Evolutionary conservation across 1,139 yeast species (phyloP).

Genomic region (Zygoascus hellenicus): DNA sequence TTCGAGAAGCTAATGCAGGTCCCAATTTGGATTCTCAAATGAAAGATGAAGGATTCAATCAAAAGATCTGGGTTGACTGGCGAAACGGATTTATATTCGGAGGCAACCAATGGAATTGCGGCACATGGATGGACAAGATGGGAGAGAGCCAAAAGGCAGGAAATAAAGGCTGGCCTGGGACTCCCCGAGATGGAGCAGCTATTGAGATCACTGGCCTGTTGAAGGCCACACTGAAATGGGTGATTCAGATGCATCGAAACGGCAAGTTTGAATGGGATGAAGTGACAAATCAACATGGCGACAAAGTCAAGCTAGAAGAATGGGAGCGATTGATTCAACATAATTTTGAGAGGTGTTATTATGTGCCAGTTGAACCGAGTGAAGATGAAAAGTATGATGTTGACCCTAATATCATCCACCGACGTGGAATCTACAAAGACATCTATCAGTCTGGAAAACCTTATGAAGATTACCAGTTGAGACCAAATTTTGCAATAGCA

Average conservation of each 20-base stretch:
- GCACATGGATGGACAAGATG: conserved; percentile 99
- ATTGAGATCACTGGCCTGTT: conserved; percentile 85
- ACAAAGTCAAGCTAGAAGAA: conserved; percentile 44
- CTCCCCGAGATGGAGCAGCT: conserved; percentile 97
- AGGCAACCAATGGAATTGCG: conserved; percentile 89
- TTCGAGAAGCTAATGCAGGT: conserved; percentile 96
- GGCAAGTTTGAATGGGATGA: conserved; percentile 46
- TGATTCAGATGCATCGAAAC: conserved; percentile 48
- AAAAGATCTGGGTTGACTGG: conserved; percentile 81
- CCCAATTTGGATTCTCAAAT: conserved; percentile 81
- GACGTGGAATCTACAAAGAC: conserved; percentile 94
- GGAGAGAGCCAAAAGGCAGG: conserved; percentile 87
- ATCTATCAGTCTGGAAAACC: conserved; percentile 73
- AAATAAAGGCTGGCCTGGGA: conserved; percentile 86
- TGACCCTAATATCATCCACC: conserved; percentile 61
- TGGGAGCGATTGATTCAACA: conserved; percentile 70
- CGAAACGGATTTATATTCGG: conserved; percentile 80
- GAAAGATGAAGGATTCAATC: conserved; percentile 90
- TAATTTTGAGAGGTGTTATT: conserved; percentile 74
- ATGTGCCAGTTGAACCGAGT: conserved; percentile 60
- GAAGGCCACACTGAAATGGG: conserved; percentile 79
- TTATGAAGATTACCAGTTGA: conserved; percentile 86
- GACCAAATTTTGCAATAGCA: conserved; percentile 91
- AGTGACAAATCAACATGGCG: conserved; percentile 51
- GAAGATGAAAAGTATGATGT: conserved; percentile 56